Base-by-base conservation (phyloP, 768 basidiomycete genomes). In the Chlorophyllum brunneum region DNA sequence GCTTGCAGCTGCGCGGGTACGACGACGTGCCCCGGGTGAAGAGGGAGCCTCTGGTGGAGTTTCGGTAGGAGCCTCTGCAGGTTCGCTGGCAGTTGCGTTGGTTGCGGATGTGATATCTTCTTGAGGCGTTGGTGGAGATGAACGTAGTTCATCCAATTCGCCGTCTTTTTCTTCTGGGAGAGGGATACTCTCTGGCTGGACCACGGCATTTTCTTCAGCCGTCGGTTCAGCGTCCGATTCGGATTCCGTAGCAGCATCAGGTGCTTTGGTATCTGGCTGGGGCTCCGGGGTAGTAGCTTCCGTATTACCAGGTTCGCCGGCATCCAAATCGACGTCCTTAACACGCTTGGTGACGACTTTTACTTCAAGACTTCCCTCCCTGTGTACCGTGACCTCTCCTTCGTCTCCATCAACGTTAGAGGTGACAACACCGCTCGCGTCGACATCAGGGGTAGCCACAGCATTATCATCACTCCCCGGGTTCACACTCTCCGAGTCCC, bases 291-390 rank as follows among this genome's bases (percentile, higher is more conserved):
- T 34, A 15, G 50, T 1, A 13, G 23, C 15, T 16, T 52, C 44
- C 5, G 24, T n/a, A 23, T 1, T 22, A 0, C 31, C 2, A n/a
- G 67, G 76, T 56, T 83, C 73, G 43, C 88, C 88, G n/a, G n/a
- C n/a, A 3, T 85, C 86, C 60, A 77, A 63, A 0, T 85, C 86
- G 55, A 89, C 85, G 59, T 83, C 84, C 63, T 83, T 86, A 20
- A 88, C 84, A 27, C 70, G 81, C 51, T 70, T 69, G 10, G 74
- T 70, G 59, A 76, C 77, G n/a, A 58, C 61, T 49, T 67, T 70
- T 30, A 71, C 60, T 23, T 59, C 56, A 20, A 67, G 62, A 26
- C 51, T 52, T 29, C 42, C 51, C 23, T 52, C 51, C 18, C 51
- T 33, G 1, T 20, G 51, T n/a, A 44, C 33, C 24, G 60, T 59